Base-by-base conservation (phyloP, 2,329 filamentous ascomycete genomes). In the Penicillium sclerotiorum region DNA sequence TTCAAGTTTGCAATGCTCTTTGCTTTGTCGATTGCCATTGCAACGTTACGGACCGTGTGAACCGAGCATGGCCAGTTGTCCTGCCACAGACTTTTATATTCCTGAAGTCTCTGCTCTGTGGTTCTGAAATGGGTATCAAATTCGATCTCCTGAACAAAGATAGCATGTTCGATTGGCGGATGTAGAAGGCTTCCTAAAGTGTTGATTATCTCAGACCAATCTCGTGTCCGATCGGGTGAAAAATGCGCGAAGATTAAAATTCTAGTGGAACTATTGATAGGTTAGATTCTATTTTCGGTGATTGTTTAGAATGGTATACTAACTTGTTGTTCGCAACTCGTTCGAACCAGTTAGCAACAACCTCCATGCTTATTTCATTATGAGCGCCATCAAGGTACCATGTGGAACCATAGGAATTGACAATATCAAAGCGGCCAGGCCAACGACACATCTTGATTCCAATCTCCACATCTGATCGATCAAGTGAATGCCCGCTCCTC, bases 351-450 rank as follows among this genome's bases (percentile, higher is more conserved):
- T 65, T 42, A 12, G 62, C 66, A 6, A 66, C 65, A 22, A 67
- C 55, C 3, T 39, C 47, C 3, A 74, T 52, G 56, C 71, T 74
- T 54, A 70, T 58, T 20, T 69, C 64, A 45, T 71, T 74, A 52
- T 75, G 71, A 1, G 72, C 73, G 22, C 68, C 63, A 49, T 74
- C 71, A 8, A 76, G 47, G 48, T 61, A 73, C 71, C 71, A 75
- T 12, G 44, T 40, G 13, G 35, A 25, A 11, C 45, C 11, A 12
- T 47, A 48, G 3, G 53, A 41, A 8, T 37, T 13, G 4, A 69
- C 51, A 6, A 47, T 45, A 36, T 70, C 58, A 45, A 64, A 71
- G 12, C 68, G 57, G 12, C 67, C 68, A 9, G 58, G 57, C 67
- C 65, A 71, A 8, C 15, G 45, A 28, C 63, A 66, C 13, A 59